These are phyloP conservation scores for Yamadazyma taylorii DNA, from an alignment of 1,139 yeast species.

Conservation along the genomic window DNA sequence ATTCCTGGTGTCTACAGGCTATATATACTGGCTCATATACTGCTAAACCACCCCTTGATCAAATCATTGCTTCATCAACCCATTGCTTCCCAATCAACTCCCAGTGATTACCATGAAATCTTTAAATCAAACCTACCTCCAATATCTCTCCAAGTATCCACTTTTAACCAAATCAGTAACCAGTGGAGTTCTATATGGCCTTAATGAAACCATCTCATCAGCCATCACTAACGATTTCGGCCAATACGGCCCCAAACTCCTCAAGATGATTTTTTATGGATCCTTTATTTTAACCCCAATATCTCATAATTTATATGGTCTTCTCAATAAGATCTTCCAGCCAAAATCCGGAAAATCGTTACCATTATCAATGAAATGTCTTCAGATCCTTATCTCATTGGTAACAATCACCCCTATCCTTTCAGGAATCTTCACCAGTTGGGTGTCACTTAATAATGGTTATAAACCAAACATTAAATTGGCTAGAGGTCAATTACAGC, in stretches of 20 bases:
- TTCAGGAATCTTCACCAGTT: slow-evolving; percentile 55
- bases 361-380: slow-evolving; percentile 39
- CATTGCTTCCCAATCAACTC: no score
- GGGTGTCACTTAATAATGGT: slow-evolving; percentile 49
- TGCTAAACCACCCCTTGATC: no score
- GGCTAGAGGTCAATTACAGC: slow-evolving; percentile 4
- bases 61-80: no score
- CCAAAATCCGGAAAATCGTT: slow-evolving; percentile 34
- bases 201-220: slow-evolving; percentile 62
- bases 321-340: slow-evolving; percentile 44
- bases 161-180: slow-evolving; percentile 61
- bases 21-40: no score
- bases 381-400: slow-evolving; percentile 63
- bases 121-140: slow-evolving; percentile 35
- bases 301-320: slow-evolving; percentile 58
- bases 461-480: slow-evolving; percentile 17
- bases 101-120: not conserved
- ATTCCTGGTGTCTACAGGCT: no score
- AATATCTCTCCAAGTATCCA: slow-evolving; percentile 48
- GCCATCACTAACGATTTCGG: slow-evolving; percentile 47
- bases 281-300: slow-evolving; percentile 70
- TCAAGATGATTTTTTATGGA: slow-evolving; percentile 74
- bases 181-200: slow-evolving; percentile 54
- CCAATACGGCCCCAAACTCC: slow-evolving; percentile 25
- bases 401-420: slow-evolving; percentile 64